Evolutionary conservation across 108 stramenopile species (phyloP).

Genomic region (Pseudonitzschia multistriata): DNA sequence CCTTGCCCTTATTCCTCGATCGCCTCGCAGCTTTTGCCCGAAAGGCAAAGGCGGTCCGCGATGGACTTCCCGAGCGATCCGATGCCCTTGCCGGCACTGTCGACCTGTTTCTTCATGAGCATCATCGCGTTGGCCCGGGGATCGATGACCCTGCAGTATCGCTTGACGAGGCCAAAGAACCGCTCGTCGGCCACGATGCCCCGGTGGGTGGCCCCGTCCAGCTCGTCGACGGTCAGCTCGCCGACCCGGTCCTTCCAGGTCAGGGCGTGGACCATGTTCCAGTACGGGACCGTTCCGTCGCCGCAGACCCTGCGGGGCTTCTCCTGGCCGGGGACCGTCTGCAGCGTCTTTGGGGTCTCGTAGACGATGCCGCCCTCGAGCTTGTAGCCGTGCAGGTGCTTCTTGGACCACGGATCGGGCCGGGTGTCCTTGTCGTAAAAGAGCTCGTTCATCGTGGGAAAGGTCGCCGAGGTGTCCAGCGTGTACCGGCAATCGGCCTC

Average conservation of each 20-base stretch:
- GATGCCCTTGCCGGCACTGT: neutral
- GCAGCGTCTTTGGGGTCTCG: slow-evolving; percentile 34
- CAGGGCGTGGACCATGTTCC: slow-evolving; percentile 41
- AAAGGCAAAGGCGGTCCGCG: too few species aligned
- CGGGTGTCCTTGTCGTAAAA: neutral
- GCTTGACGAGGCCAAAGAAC: slow-evolving; percentile 4
- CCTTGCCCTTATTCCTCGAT: too few species aligned
- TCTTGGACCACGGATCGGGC: neutral
- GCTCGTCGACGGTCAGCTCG: slow-evolving; percentile 47
- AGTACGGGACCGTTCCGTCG: slow-evolving; percentile 61
- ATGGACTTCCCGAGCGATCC: neutral
- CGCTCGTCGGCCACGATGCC: slow-evolving; percentile 36
- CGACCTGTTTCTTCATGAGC: neutral
- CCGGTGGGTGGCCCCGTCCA: slow-evolving; percentile 45
- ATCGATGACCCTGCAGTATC: slow-evolving; percentile 8
- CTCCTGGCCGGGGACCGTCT: slow-evolving; percentile 22
- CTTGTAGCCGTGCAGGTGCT: neutral
- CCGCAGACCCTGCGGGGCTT: slow-evolving; percentile 27
- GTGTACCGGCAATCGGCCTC: slow-evolving; percentile 18
- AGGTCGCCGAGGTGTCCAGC: slow-evolving; percentile 35
- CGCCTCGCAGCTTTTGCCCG: too few species aligned
- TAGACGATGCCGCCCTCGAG: slow-evolving; percentile 33
- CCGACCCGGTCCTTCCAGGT: slow-evolving; percentile 32
- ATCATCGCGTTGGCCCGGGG: slow-evolving; percentile 8
- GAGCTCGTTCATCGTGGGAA: neutral